phyloP scores from a whole-genome alignment of 345 rosid species.

The rapeseed (Brassica napus) region DNA sequence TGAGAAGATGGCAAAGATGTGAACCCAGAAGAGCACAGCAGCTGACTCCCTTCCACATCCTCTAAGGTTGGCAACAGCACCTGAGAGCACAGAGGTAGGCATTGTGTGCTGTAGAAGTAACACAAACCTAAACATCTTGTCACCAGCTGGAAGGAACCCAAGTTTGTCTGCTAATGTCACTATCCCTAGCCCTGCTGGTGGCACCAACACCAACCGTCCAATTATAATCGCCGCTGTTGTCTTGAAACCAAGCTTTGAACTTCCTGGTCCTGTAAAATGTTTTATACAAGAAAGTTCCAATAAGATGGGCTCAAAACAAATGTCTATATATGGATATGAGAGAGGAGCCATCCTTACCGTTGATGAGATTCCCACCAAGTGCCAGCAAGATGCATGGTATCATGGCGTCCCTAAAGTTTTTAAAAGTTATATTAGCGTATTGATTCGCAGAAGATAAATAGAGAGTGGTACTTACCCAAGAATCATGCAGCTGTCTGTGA shows the following conservation, averaged over 20 bases:
- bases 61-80: conserved; percentile 92
- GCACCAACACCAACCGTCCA: conserved; percentile 77
- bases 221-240: conserved; percentile 85
- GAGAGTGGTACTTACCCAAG: conserved; percentile 71
- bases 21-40: conserved; percentile 89
- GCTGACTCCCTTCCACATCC: conserved; percentile 99
- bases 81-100: conserved; percentile 98
- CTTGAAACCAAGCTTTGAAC: conserved; percentile 87
- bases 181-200: conserved; percentile 86
- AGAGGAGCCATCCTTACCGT: conserved; percentile 54
- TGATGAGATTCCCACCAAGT: conserved; percentile 94
- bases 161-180: conserved; percentile 93
- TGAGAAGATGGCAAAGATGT: conserved; percentile 82
- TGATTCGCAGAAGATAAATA: neutral
- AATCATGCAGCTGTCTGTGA: conserved; percentile 95
- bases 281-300: conserved; percentile 1
- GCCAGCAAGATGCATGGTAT: conserved; percentile 81
- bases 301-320: neutral
- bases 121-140: conserved; percentile 90
- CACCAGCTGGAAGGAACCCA: conserved; percentile 83
- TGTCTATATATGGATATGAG: neutral
- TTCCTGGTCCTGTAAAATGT: conserved; percentile 82
- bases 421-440: neutral
- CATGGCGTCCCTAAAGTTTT: conserved; percentile 85
- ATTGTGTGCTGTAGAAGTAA: conserved; percentile 90